These are phyloP conservation scores for Dendrocalamus latiflorus DNA, from an alignment of 202 grass and related monocot genomes.

Conservation along the genomic window DNA sequence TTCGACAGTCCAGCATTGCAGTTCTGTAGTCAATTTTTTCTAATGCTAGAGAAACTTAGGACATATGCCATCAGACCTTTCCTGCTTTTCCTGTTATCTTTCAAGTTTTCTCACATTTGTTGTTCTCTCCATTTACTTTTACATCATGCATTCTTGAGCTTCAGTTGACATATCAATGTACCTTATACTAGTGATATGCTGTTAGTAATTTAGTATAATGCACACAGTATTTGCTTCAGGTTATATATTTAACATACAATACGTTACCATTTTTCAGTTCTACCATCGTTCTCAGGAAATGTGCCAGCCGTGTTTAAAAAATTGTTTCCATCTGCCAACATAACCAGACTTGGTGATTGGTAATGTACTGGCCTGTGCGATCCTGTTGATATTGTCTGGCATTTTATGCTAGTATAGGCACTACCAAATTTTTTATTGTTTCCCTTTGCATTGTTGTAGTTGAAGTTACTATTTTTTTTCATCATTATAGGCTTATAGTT, in stretches of 20 bases:
- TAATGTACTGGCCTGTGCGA: constrained; percentile 35
- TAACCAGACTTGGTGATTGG: constrained; percentile 93
- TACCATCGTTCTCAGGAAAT: constrained; percentile 95
- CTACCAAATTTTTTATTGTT: neutral
- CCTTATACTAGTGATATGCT: neutral
- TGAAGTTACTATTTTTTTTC: neutral
- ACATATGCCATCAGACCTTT: neutral
- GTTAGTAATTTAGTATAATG: neutral
- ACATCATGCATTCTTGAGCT: neutral
- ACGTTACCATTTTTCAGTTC: constrained; percentile 58
- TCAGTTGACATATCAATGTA: constrained; percentile 9
- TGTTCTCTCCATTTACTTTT: neutral
- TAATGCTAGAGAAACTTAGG: neutral
- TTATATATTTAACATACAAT: constrained; percentile 30
- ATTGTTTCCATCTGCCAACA: constrained; percentile 80
- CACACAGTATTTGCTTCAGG: neutral
- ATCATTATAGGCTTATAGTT: neutral
- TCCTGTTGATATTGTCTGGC: constrained; percentile 12
- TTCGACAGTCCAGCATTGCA: constrained; percentile 5
- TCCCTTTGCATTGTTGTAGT: neutral
- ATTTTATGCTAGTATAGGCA: neutral
- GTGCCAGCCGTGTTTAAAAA: constrained; percentile 78
- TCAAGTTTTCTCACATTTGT: neutral
- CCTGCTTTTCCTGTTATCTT: neutral
- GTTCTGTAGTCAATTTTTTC: neutral